A percentile compares a stretch with the other conserved stretches of the same genome.
Evolutionary conservation across 75 land plant genomes (phyloP).

Genomic region (Ceratopteris richardii): DNA sequence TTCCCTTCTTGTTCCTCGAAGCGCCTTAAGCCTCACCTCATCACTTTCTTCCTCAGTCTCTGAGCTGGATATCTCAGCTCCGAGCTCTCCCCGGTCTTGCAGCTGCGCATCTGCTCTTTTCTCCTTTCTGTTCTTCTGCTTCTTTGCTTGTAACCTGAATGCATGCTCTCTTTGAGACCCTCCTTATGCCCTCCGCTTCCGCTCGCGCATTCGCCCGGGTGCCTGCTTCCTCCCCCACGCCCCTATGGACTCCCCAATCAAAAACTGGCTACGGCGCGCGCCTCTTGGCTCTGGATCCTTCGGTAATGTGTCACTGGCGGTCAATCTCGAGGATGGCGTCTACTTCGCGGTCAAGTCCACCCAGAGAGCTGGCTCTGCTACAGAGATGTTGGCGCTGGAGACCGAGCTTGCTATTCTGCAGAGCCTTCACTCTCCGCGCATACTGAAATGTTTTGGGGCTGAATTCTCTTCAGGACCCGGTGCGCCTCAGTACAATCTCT

Average conservation of each 20-base stretch:
- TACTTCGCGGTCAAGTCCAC: constrained; percentile 30
- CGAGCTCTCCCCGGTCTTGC: not conserved
- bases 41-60: too few species aligned
- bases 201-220: not conserved
- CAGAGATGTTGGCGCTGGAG: constrained; percentile 1
- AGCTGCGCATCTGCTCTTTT: not conserved
- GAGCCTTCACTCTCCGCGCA: not conserved
- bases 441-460: not conserved
- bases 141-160: not conserved
- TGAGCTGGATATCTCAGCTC: too few species aligned
- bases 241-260: not conserved
- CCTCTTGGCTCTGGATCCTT: constrained; percentile 28
- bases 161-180: constrained; percentile 1
- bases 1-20: too few species aligned
- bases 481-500: not conserved
- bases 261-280: not conserved
- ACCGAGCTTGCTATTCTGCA: not conserved
- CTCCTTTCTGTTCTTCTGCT: not conserved
- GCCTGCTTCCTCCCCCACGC: not conserved
- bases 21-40: too few species aligned
- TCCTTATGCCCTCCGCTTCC: not conserved
- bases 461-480: not conserved
- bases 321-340: constrained; percentile 14
- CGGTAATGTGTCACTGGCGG: constrained; percentile 27
- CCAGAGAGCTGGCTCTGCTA: not conserved